These are phyloP conservation scores for Maudiozyma barnettii DNA, from an alignment of 805 yeast genomes.

Conservation along the genomic window DNA sequence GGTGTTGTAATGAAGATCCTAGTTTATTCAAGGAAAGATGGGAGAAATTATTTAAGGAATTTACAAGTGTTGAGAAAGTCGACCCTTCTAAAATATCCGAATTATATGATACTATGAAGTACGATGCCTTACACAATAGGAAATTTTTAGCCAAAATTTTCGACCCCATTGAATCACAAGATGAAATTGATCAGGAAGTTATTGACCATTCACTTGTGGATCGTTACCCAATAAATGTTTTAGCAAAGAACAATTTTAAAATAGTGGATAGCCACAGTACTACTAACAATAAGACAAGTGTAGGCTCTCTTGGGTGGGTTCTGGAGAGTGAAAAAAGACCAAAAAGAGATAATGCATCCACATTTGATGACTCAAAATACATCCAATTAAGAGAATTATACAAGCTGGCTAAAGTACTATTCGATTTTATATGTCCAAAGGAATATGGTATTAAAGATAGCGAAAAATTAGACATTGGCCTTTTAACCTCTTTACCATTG, in stretches of 20 bases:
- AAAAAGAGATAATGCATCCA: constrained; percentile 27
- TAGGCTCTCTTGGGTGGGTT: constrained; percentile 71
- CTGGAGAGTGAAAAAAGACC: constrained; percentile 34
- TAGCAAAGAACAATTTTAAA: constrained; percentile 69
- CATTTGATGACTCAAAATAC: constrained; percentile 73
- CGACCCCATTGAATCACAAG: constrained; percentile 45
- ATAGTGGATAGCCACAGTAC: constrained; percentile 33
- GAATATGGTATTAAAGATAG: constrained; percentile 95
- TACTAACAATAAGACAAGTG: constrained; percentile 25
- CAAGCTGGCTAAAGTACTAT: constrained; percentile 80
- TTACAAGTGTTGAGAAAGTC: constrained; percentile 85
- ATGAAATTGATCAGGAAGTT: constrained; percentile 20
- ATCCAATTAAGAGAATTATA: constrained; percentile 80
- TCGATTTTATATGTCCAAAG: constrained; percentile 97
- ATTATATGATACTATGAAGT: constrained; percentile 95
- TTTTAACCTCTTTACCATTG: constrained; percentile 85
- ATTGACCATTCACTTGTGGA: constrained; percentile 43
- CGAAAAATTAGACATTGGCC: constrained; percentile 92
- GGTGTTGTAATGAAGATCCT: constrained; percentile 98
- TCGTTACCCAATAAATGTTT: constrained; percentile 61
- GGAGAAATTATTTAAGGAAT: constrained; percentile 93
- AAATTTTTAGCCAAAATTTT: constrained; percentile 79
- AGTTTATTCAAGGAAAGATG: constrained; percentile 84
- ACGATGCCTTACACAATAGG: constrained; percentile 92
- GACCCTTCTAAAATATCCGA: constrained; percentile 97